Evolutionary conservation across 768 basidiomycete genomes (phyloP), one percentile per base, ranked within the genome.

Genomic region (Mycena vitilis): DNA sequence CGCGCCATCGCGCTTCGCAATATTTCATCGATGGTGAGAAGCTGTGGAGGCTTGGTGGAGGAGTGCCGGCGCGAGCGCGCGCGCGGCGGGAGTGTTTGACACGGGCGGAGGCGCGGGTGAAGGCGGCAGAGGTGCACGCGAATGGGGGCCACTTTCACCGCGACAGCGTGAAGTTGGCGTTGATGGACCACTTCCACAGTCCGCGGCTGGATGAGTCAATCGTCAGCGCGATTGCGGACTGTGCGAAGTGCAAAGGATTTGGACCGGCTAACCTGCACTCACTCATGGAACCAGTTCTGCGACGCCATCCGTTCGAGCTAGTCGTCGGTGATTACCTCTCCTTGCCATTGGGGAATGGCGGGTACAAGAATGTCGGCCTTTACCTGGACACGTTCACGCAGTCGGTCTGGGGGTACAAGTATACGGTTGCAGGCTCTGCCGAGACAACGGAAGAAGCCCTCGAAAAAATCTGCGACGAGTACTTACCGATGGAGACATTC

Each of bases 181-280:
- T 59, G 42, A 59, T 45, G 25, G 57, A 59, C 25, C 2, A 30
- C 8, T n/a, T 16, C 10, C 30, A 47, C 25, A 59, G 57, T 8
- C 57, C 57, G 15, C 11, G 23, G 25, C 44, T 59, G 9, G 57
- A 59, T 37, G 44, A 18, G 25, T 45, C 44, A 20, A 59, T 59
- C 25, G 16, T 59, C 42, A 34, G 20, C 4, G 57, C 57, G 11
- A 59, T 59, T 5, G 2, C 8, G 71, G 54, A 75, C 5, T 80
- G 79, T 55, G 65, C 40, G 0, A 54, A 60, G 18, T 80, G 78
- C 68, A 75, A 76, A 48, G 72, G 66, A 49, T 79, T 77, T 34
- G 75, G 78, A 0, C 34, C 66, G 1, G 40, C 59, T 0, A 61
- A 74, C 34, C 47, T 78, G 4, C 73, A 76, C 51, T 42, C 76